Evolutionary conservation across 768 basidiomycete species (phyloP).

Genomic region (Tylopilus subfusipes): DNA sequence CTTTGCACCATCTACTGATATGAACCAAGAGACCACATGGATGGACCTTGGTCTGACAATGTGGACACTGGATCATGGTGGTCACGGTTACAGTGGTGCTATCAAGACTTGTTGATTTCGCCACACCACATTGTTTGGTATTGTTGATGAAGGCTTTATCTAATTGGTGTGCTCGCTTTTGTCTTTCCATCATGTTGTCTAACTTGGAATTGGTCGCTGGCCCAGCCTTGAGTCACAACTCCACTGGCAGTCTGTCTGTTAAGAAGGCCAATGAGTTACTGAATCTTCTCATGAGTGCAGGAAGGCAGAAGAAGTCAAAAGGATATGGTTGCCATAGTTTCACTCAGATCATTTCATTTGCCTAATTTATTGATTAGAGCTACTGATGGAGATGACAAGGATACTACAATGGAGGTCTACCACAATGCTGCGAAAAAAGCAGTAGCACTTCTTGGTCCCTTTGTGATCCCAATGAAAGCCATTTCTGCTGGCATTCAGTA

Average conservation of each 20-base stretch:
- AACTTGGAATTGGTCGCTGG: no score
- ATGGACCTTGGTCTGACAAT: not conserved
- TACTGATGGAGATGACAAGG: not conserved
- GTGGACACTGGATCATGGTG: not conserved
- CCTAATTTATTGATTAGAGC: not conserved
- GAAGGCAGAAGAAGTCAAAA: not conserved
- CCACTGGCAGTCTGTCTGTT: no score
- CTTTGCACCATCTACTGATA: not conserved
- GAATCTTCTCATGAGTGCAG: not conserved
- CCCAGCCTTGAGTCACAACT: no score
- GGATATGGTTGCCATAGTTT: not conserved
- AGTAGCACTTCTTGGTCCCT: not conserved
- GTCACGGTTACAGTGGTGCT: no score
- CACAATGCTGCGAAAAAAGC: not conserved
- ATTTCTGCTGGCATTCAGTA: not conserved
- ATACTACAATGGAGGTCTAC: no score
- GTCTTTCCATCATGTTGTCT: no score
- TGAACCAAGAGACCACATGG: not conserved
- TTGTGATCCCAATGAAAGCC: not conserved
- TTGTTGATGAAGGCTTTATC: no score
- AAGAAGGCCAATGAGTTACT: not conserved
- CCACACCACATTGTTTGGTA: no score
- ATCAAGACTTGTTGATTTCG: no score
- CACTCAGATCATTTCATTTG: no score
- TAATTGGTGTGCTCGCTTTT: no score